Percentiles rank a stretch among this genome's conserved stretches.
phyloP scores from a whole-genome alignment of 108 stramenopile genomes.

The Epipyxis sp. region DNA sequence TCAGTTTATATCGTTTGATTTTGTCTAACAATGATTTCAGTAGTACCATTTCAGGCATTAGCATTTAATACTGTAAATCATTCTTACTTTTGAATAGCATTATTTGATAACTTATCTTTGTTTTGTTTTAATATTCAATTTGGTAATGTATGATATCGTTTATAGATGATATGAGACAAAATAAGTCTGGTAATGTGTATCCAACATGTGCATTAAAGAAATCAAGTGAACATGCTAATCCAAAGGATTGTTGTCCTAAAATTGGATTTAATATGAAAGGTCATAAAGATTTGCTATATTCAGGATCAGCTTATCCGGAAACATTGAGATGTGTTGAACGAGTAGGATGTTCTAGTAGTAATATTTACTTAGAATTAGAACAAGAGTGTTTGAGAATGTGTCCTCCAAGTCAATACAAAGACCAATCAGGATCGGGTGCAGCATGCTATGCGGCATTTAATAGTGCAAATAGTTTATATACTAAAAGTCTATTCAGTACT shows the following conservation, averaged over 20 bases:
- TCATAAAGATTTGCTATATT: neutral
- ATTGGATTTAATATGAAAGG: neutral
- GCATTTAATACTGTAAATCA: too few species aligned
- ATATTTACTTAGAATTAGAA: neutral
- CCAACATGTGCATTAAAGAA: neutral
- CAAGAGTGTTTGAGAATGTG: neutral
- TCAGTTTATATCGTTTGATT: too few species aligned
- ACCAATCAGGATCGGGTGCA: neutral
- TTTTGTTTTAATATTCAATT: too few species aligned
- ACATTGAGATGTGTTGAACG: neutral
- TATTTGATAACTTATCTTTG: too few species aligned
- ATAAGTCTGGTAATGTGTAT: neutral
- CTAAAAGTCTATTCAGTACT: too few species aligned
- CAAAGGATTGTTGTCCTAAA: neutral
- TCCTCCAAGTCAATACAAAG: too few species aligned
- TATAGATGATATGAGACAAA: slow-evolving; percentile 5
- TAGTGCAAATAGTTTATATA: neutral
- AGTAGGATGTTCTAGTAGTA: neutral
- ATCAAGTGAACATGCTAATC: neutral
- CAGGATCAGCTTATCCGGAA: neutral
- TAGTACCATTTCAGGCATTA: too few species aligned
- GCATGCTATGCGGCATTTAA: neutral
- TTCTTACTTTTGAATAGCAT: too few species aligned
- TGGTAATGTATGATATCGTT: too few species aligned
- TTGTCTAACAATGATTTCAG: too few species aligned